A percentile compares a stretch with the other conserved stretches of the same genome.
phyloP scores from a whole-genome alignment of 495 filamentous ascomycete genomes.

The Penicillium diatomitis region DNA sequence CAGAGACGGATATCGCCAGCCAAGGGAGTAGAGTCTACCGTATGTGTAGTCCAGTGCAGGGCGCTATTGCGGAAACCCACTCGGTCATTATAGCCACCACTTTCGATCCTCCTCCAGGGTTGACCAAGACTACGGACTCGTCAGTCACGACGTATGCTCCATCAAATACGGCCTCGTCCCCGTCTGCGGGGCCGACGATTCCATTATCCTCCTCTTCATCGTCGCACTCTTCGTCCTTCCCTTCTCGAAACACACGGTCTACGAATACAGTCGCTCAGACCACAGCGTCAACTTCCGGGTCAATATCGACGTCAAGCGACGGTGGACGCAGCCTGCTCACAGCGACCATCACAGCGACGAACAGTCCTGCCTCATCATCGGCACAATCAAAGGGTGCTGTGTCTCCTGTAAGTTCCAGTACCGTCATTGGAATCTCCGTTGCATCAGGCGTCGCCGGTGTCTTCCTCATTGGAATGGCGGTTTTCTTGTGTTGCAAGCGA shows the following conservation, averaged over 20 bases:
- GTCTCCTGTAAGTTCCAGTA: constrained; percentile 21
- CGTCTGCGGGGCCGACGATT: not conserved
- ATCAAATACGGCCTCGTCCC: not conserved
- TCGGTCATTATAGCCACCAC: constrained; percentile 51
- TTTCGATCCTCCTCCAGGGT: constrained; percentile 23
- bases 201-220: too few species aligned
- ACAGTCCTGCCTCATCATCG: constrained; percentile 9
- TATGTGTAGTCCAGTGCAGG: constrained; percentile 47
- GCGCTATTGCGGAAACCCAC: constrained; percentile 50
- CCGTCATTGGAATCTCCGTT: constrained; percentile 36
- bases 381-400: not conserved
- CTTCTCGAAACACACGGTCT: too few species aligned
- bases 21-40: constrained; percentile 35
- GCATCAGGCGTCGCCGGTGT: constrained; percentile 30
- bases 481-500: constrained; percentile 29
- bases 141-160: not conserved
- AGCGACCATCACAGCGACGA: not conserved
- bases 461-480: constrained; percentile 29
- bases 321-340: too few species aligned
- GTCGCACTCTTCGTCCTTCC: too few species aligned
- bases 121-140: constrained; percentile 4
- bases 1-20: constrained; percentile 10
- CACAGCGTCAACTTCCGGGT: too few species aligned
- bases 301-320: too few species aligned
- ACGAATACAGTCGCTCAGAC: too few species aligned